Evolutionary conservation across 2,329 filamentous ascomycete species (phyloP), one percentile per base, ranked within the genome.

Genomic region (Zelopaecilomyces penicillatus): DNA sequence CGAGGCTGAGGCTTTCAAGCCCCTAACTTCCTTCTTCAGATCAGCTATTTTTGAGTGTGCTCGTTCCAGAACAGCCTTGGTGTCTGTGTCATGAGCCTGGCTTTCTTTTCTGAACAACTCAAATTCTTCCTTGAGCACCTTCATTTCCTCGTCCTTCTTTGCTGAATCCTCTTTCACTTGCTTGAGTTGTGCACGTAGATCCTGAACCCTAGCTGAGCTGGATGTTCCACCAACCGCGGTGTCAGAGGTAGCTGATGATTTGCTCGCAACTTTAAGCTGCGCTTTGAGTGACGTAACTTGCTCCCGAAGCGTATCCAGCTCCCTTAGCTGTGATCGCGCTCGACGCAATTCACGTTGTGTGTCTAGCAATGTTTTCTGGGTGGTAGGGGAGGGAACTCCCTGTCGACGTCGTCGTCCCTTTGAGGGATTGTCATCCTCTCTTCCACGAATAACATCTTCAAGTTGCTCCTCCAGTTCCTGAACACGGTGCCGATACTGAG

Each of bases 401-500:
- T 66, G 62, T 26, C 64, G 62, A 35, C 62, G 33, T 58, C 59
- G 9, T 51, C 52, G 12, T n/a, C 41, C 47, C 32, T 42, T 41
- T 5, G 26, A 7, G 31, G 46, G 44, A 7, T 32, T 34, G 30
- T 58, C 60, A 2, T 65, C 61, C 30, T 66, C 64, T 27, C 61
- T 61, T 6, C 63, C 66, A 33, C 52, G 58, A 46, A 63, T 54
- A 19, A 65, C 52, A 2, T 69, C 68, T 46, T 68, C 73, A 11
- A 75, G 63, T 51, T 73, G 61, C 4, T 63, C 62, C 46, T 80
- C 76, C 43, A 83, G 65, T 49, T 82, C 75, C 48, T 78, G 73
- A 6, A 82, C 76, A 43, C 76, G 76, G 29, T 69, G 67, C 49
- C 74, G 73, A 59, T 83, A 82, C 50, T 81, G 73, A 1, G 71